A percentile compares a stretch with the other conserved stretches of the same genome.
Evolutionary conservation across 495 filamentous ascomycete genomes (phyloP).

Genomic region (Penicillium soppii): DNA sequence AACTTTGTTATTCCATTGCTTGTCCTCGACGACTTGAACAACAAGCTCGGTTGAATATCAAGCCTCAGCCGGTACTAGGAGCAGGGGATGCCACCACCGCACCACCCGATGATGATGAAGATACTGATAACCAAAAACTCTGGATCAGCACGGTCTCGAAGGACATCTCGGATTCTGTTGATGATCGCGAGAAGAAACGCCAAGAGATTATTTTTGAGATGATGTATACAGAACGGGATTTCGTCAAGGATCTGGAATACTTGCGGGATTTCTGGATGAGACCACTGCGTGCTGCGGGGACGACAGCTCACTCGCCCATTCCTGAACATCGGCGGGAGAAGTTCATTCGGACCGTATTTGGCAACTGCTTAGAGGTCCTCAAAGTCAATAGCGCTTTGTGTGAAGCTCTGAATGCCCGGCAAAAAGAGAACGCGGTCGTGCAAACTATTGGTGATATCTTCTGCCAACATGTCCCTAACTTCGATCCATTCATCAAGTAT

Average conservation of each 20-base stretch:
- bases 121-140: constrained; percentile 93
- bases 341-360: constrained; percentile 93
- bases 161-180: constrained; percentile 84
- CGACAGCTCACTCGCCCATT: constrained; percentile 74
- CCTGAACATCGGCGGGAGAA: constrained; percentile 83
- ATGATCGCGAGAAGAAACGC: constrained; percentile 91
- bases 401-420: constrained; percentile 81
- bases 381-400: constrained; percentile 85
- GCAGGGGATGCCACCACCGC: constrained; percentile 81
- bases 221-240: constrained; percentile 98
- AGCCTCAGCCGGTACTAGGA: constrained; percentile 82
- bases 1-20: constrained; percentile 97
- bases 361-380: constrained; percentile 93
- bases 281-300: constrained; percentile 69
- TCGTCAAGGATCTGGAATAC: constrained; percentile 99
- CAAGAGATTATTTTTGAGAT: constrained; percentile 98
- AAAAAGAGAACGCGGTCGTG: constrained; percentile 87
- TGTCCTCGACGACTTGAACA: constrained; percentile 94
- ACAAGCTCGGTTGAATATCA: constrained; percentile 87
- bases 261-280: constrained; percentile 98
- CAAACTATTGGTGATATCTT: constrained; percentile 92
- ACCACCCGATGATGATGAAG: constrained; percentile 70
- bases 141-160: constrained; percentile 99
- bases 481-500: constrained; percentile 95
- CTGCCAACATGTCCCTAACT: constrained; percentile 83